Evolutionary conservation across 2,329 filamentous ascomycete species (phyloP).

Genomic region (Colletotrichum falcatum): DNA sequence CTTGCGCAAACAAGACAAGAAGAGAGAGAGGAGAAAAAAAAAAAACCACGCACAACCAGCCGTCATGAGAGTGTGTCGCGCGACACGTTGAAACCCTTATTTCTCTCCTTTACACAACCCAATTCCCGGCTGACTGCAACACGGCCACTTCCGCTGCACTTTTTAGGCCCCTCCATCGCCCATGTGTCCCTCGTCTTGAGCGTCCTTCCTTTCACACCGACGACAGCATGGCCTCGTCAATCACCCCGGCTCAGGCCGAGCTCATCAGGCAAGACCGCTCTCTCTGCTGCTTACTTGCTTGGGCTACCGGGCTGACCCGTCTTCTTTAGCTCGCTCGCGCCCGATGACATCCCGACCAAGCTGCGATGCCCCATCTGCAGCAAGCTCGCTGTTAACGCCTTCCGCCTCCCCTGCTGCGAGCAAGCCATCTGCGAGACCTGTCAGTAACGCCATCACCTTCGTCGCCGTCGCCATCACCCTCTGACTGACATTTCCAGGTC

Average conservation of each 20-base stretch:
- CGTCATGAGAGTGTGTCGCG: constrained; percentile 35
- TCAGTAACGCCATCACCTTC: constrained; percentile 58
- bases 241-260: constrained; percentile 67
- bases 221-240: constrained; percentile 45
- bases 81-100: constrained; percentile 23
- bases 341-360: constrained; percentile 94
- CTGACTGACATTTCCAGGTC: constrained; percentile 66
- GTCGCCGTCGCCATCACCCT: neutral
- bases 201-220: constrained; percentile 29
- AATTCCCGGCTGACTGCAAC: constrained; percentile 9
- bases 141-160: constrained; percentile 17
- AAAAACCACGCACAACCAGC: constrained; percentile 6
- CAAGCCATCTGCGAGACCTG: constrained; percentile 93
- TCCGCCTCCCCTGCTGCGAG: constrained; percentile 93
- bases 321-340: constrained; percentile 73
- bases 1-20: constrained; percentile 35
- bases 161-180: constrained; percentile 31
- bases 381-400: constrained; percentile 90
- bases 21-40: too few relatives aligned
- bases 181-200: constrained; percentile 41
- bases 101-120: neutral
- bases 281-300: neutral
- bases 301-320: constrained; percentile 26
- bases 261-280: constrained; percentile 63
- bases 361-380: constrained; percentile 94